phyloP scores from a whole-genome alignment of 2,329 filamentous ascomycete genomes.

The Chrysoporthe deuterocubensis region DNA sequence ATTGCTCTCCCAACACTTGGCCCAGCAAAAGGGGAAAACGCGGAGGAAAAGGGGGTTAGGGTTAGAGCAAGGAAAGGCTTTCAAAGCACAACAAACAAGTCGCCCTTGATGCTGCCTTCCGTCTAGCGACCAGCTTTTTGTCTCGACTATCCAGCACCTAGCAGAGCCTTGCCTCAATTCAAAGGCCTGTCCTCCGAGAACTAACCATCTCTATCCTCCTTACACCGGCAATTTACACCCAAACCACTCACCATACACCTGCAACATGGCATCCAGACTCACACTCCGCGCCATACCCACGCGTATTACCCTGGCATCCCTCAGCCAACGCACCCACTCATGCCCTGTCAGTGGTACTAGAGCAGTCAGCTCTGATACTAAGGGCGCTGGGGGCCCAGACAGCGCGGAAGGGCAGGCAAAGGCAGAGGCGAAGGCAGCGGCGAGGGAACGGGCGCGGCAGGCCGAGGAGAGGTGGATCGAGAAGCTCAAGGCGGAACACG shows the following conservation, averaged over 20 bases:
- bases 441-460: not conserved
- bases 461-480: constrained; percentile 5
- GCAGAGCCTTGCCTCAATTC: not conserved
- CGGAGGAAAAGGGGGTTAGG: too few species aligned
- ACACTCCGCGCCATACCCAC: not conserved
- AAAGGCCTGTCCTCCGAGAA: not conserved
- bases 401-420: not conserved
- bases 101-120: not conserved
- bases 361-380: not conserved
- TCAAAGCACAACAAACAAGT: too few species aligned
- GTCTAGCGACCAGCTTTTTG: not conserved
- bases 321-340: not conserved
- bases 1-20: too few species aligned
- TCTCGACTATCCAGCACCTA: not conserved
- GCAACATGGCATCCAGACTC: constrained; percentile 8
- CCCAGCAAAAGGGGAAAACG: too few species aligned
- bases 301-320: not conserved
- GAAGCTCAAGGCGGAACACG: constrained; percentile 5
- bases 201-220: not conserved
- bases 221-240: not conserved
- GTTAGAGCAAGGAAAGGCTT: too few species aligned
- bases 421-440: not conserved
- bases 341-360: not conserved
- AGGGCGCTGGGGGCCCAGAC: not conserved
- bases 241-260: not conserved